Conservation (phyloP, 371 early-diverging fungal species). For the Mucor sp. region DNA sequence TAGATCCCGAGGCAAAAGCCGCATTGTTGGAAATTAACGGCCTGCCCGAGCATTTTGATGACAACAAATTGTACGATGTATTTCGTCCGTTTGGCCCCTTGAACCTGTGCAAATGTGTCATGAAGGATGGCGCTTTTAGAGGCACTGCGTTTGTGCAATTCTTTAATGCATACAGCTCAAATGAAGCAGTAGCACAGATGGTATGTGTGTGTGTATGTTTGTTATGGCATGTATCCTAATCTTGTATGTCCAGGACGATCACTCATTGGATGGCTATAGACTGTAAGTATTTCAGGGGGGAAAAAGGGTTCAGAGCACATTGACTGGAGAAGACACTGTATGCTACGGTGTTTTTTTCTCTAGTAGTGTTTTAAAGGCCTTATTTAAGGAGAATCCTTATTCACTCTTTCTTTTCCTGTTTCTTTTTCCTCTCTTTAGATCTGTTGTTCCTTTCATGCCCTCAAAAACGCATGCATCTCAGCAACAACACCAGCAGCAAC, state of each 20-base stretch:
- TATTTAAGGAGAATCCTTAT: conserved; percentile 5
- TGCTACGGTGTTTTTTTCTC: neutral
- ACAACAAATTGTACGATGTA: conserved; percentile 34
- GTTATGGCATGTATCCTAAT: neutral
- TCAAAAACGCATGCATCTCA: conserved; percentile 11
- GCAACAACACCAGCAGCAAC: conserved; percentile 2
- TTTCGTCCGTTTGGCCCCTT: conserved; percentile 51
- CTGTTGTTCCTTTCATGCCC: conserved; percentile 24
- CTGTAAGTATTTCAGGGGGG: conserved; percentile 37
- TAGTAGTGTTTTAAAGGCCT: conserved; percentile 4
- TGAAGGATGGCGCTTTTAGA: conserved; percentile 27
- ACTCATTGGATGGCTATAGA: conserved; percentile 28
- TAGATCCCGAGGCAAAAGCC: conserved; percentile 36
- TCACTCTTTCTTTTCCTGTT: conserved; percentile 2
- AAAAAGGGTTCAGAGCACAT: conserved; percentile 1
- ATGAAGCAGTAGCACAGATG: conserved; percentile 28
- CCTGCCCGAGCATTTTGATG: conserved; percentile 30
- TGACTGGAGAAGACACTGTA: neutral
- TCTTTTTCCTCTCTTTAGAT: conserved; percentile 14
- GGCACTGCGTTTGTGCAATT: conserved; percentile 40
- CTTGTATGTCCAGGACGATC: conserved; percentile 39
- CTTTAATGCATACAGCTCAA: conserved; percentile 35
- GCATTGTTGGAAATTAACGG: conserved; percentile 32
- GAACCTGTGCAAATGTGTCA: conserved; percentile 29
- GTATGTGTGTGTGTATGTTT: conserved; percentile 18